Evolutionary conservation across 2,329 filamentous ascomycete genomes (phyloP).

Genomic region (Fusarium paranaense): DNA sequence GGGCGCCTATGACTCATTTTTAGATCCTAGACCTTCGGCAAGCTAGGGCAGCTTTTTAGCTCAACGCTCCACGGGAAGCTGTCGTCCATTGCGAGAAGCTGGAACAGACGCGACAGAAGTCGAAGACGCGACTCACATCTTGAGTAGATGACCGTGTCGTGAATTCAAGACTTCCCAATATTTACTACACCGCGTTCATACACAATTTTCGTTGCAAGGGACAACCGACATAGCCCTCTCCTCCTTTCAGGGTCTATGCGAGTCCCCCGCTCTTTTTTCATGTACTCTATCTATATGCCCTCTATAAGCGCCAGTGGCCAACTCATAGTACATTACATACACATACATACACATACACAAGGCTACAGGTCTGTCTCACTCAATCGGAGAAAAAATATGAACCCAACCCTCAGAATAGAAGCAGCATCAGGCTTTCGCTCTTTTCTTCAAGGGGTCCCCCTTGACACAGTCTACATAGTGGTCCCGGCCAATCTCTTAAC

Average conservation of each 20-base stretch:
- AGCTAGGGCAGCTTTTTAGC: slow-evolving; percentile 5
- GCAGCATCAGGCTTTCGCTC: neutral
- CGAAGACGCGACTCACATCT: slow-evolving; percentile 12
- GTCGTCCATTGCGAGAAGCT: neutral
- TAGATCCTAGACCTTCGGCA: slow-evolving; percentile 39
- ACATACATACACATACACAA: neutral
- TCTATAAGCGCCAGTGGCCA: slow-evolving; percentile 12
- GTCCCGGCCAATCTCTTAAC: slow-evolving; percentile 34
- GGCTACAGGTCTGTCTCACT: slow-evolving; percentile 10
- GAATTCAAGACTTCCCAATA: neutral
- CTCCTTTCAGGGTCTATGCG: slow-evolving; percentile 36
- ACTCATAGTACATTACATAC: slow-evolving; percentile 8
- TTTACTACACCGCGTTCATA: slow-evolving; percentile 32
- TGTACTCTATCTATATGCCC: slow-evolving; percentile 14
- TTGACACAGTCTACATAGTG: slow-evolving; percentile 17
- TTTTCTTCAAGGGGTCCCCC: neutral
- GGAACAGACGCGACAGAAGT: slow-evolving; percentile 16
- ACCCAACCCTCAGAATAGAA: slow-evolving; percentile 35
- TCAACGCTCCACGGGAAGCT: neutral
- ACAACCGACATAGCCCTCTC: slow-evolving; percentile 18
- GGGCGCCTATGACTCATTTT: slow-evolving; percentile 49
- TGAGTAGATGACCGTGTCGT: slow-evolving; percentile 16
- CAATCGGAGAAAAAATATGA: neutral
- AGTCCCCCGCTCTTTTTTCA: slow-evolving; percentile 8
- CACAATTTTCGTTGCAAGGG: slow-evolving; percentile 20